These are phyloP conservation scores for Athelia sp. DNA, from an alignment of 1,284 basidiomycete species.

Conservation along the genomic window DNA sequence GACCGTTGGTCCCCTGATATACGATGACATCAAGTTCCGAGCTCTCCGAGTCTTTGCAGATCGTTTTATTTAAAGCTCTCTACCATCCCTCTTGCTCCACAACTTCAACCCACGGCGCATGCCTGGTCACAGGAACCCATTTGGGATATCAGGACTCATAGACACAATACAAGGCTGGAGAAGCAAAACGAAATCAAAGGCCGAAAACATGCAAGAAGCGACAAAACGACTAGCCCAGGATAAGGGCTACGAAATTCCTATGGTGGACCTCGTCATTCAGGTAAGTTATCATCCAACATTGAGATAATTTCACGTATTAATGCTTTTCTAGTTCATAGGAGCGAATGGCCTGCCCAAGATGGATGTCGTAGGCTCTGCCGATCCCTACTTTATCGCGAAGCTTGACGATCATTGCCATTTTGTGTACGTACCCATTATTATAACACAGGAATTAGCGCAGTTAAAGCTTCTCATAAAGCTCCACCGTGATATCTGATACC, in stretches of 20 bases:
- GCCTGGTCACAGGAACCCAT: conserved; percentile 1
- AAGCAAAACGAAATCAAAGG: conserved; percentile 24
- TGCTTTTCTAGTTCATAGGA: conserved; percentile 53
- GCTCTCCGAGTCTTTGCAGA: too few relatives aligned
- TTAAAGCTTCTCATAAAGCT: conserved; percentile 34
- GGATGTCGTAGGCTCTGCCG: conserved; percentile 62
- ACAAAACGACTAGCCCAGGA: conserved; percentile 26
- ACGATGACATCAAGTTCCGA: too few relatives aligned
- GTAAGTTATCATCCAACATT: conserved; percentile 17
- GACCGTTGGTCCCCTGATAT: too few relatives aligned
- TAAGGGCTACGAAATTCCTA: conserved; percentile 30
- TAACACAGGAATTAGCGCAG: conserved; percentile 1
- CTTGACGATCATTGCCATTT: conserved; percentile 58
- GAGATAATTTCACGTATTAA: not conserved
- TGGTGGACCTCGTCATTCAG: conserved; percentile 47
- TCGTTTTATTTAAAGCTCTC: too few relatives aligned
- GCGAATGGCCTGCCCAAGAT: conserved; percentile 64
- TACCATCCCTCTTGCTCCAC: not conserved
- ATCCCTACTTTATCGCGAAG: conserved; percentile 69
- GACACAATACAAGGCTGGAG: conserved; percentile 13
- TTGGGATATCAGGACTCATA: not conserved
- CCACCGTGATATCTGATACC: conserved; percentile 55
- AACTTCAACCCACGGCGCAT: not conserved
- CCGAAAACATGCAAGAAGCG: conserved; percentile 23
- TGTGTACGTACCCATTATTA: conserved; percentile 37